Base-by-base conservation (phyloP, 1,284 basidiomycete species). In the Exobasidium cylindrosporum region DNA sequence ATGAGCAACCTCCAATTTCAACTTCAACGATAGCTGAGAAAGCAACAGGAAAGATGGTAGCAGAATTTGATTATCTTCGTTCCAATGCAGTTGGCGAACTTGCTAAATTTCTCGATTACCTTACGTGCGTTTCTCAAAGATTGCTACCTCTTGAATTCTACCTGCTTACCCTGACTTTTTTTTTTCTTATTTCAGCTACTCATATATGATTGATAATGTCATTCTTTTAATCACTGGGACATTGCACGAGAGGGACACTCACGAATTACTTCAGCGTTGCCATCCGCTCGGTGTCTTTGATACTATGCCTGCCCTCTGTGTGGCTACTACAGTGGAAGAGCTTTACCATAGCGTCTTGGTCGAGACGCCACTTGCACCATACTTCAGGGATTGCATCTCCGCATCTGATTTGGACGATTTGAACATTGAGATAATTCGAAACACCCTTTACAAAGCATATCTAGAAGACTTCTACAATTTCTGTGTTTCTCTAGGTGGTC, bases 141-240 rank as follows among this genome's bases (percentile, higher is more conserved):
- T n/a, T 54, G 3, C 17, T 31, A 40, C 35, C 57, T 57, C 56
- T 68, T 21, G 29, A 47, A 26, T 26, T 24, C 49, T 47, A 46
- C 43, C 32, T 54, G n/a, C 78, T 57, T 13, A 56, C 29, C 54
- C 11, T 56, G 30, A 45, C 13, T 21, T 28, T 49, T 17, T 61
- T 49, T n/a, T 54, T 49, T 63, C 62, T 40, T 40, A 17, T 10
- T 17, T 40, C 35, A 40, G 35, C 35, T 96, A 96, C 80, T 91
- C 88, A 29, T 99, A 98, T 83, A 99, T 99, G 96, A 98, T 99
- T 77, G 96, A 99, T 86, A 99, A 99, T 80, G 91, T 98, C 77
- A 89, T 98, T 66, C 85, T 98, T 56, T 86, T 99, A 75, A 98
- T 98, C 67, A 96, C 96, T 21, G 96, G 96, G 40, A 98, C 95